Evolutionary conservation across 352 stramenopile species (phyloP), one percentile per base, ranked within the genome.

Genomic region (Globisporangium perplexum): DNA sequence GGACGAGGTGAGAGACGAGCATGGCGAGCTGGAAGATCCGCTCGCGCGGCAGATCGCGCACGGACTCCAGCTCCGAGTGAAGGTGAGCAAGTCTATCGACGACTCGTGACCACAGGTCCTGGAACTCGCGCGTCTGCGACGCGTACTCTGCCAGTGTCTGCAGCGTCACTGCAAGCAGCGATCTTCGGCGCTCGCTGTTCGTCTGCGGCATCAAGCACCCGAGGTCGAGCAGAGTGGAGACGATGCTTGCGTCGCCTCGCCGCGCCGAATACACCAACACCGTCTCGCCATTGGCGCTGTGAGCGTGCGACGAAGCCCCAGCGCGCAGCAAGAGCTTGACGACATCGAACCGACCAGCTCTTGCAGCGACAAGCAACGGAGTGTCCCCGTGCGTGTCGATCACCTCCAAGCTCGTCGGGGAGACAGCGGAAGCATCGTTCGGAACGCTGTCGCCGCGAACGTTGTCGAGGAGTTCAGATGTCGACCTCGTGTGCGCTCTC

Each of bases 21-120:
- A 55, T 55, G 49, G 24, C 39, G 39, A 44, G 39, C 39, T 44
- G 39, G 18, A 44, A 44, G 39, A 44, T 15, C n/a, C n/a, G 15
- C 44, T 49, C 44, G 23, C 28, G 44, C 14, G 44, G 18, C 18
- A 31, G 12, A 3, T 49, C 44, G 20, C 22, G 15, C 20, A 22
- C 31, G 4, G 24, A 28, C 0, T 23, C 15, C 14, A 49, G 44
- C 23, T 23, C 14, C 22, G 12, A 15, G n/a, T 49, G 44, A 18
- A 49, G 17, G 23, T 18, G 23, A 14, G 3, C 18, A 23, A 49
- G 23, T 22, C 44, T 24, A 20, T 49, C 44, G 3, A 49, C 24
- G 14, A 49, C 44, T 7, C 24, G 44, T 12, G 28, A 36, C 44
- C 44, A 35, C 44, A 49, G 23, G 23, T 11, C 18, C 28, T 35